phyloP scores from a whole-genome alignment of 2,329 filamentous ascomycete genomes.

The Fusarium mangiferae region DNA sequence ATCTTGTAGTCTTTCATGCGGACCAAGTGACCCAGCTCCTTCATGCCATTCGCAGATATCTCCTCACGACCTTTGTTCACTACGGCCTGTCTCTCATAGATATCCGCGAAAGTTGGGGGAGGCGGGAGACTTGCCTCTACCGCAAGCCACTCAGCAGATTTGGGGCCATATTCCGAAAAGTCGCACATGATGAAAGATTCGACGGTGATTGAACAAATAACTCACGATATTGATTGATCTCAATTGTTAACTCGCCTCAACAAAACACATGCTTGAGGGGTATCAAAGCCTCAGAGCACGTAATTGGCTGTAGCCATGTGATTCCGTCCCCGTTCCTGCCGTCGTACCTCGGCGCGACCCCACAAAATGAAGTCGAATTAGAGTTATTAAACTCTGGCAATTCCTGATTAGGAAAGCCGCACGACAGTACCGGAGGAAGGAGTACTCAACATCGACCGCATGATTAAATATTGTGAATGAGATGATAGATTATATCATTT shows the following conservation, averaged over 20 bases:
- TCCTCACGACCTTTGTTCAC: slow-evolving; percentile 25
- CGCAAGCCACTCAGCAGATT: slow-evolving; percentile 57
- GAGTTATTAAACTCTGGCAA: background rate
- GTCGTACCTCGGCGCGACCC: background rate
- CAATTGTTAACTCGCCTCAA: background rate
- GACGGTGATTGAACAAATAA: background rate
- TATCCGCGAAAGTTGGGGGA: slow-evolving; percentile 2
- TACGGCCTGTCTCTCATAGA: slow-evolving; percentile 5
- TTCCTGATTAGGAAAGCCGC: slow-evolving; percentile 8
- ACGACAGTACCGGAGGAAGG: background rate
- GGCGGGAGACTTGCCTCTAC: slow-evolving; percentile 41
- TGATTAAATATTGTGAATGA: background rate
- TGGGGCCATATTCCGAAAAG: slow-evolving; percentile 51
- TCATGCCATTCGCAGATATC: slow-evolving; percentile 20
- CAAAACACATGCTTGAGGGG: background rate
- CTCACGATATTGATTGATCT: rapidly evolving
- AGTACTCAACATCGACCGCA: background rate
- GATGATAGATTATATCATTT: background rate
- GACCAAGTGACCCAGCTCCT: slow-evolving; percentile 40
- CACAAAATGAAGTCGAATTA: background rate
- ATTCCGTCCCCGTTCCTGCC: background rate
- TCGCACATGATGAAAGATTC: slow-evolving; percentile 28
- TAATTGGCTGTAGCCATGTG: background rate
- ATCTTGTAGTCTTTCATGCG: slow-evolving; percentile 47
- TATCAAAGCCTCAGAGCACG: background rate